A percentile compares a stretch with the other conserved stretches of the same genome.
phyloP scores from a whole-genome alignment of 345 rosid genomes.

The Salix purpurea region DNA sequence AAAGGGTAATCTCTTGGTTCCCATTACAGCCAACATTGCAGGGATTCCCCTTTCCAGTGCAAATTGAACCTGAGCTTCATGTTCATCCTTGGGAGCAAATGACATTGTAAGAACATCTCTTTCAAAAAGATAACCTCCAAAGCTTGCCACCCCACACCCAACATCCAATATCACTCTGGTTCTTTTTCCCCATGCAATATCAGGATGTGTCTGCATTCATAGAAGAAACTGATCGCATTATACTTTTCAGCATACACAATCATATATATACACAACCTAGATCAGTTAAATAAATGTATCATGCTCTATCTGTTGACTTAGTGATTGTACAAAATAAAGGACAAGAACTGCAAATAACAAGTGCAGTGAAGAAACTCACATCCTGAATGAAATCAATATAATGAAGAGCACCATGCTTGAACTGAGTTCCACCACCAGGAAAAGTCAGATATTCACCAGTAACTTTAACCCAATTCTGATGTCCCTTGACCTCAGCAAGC shows the following conservation, averaged over 20 bases:
- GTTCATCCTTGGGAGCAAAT: slow-evolving; percentile 98
- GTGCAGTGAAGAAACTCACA: slow-evolving; percentile 25
- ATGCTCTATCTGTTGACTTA: background rate
- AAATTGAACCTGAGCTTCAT: slow-evolving; percentile 96
- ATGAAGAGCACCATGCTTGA: background rate
- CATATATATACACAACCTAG: background rate
- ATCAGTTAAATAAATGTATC: background rate
- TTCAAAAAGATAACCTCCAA: slow-evolving; percentile 93
- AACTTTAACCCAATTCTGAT: slow-evolving; percentile 94
- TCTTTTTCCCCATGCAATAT: slow-evolving; percentile 76
- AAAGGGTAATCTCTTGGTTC: slow-evolving; percentile 87
- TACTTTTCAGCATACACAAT: slow-evolving; percentile 9
- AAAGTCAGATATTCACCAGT: slow-evolving; percentile 89
- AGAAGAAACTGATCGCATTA: background rate
- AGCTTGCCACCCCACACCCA: slow-evolving; percentile 99
- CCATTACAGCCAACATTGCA: slow-evolving; percentile 96
- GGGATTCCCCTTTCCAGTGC: slow-evolving; percentile 99
- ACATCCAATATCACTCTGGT: slow-evolving; percentile 88
- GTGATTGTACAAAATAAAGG: slow-evolving; percentile 38
- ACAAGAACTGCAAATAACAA: slow-evolving; percentile 90
- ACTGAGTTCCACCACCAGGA: slow-evolving; percentile 46
- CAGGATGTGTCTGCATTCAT: slow-evolving; percentile 69
- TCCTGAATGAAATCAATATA: background rate
- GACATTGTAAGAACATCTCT: slow-evolving; percentile 86
- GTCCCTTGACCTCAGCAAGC: slow-evolving; percentile 86